Percentiles rank a stretch among this genome's conserved stretches.
phyloP scores from a whole-genome alignment of 805 yeast genomes.

The Saccharomycopsis sp. region DNA sequence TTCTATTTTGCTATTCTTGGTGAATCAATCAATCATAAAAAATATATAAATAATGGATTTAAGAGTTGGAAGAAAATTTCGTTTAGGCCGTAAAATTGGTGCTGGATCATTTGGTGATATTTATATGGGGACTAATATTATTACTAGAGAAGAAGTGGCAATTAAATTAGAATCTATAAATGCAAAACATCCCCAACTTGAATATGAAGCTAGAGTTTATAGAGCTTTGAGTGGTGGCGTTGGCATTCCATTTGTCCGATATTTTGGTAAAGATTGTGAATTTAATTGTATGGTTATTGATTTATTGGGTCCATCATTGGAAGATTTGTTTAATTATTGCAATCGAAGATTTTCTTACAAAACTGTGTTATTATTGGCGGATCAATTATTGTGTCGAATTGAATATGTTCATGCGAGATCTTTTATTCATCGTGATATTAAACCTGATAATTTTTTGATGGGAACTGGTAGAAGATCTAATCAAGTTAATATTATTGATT shows the following conservation, averaged over 20 bases:
- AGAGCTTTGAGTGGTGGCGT: conserved; percentile 93
- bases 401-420: conserved; percentile 95
- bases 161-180: conserved; percentile 84
- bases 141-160: conserved; percentile 96
- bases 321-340: conserved; percentile 93
- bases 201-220: conserved; percentile 94
- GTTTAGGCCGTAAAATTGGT: conserved; percentile 93
- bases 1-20: too few species aligned
- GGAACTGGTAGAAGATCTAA: conserved; percentile 92
- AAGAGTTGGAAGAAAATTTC: conserved; percentile 88
- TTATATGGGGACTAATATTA: conserved; percentile 85
- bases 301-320: conserved; percentile 88
- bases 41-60: conserved; percentile 43
- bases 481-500: conserved; percentile 89
- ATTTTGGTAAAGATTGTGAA: conserved; percentile 96
- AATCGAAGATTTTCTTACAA: conserved; percentile 88
- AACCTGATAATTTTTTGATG: conserved; percentile 76
- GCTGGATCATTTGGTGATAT: conserved; percentile 97
- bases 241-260: conserved; percentile 93
- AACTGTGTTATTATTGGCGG: conserved; percentile 87
- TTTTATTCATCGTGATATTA: conserved; percentile 77
- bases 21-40: not conserved
- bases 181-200: conserved; percentile 95
- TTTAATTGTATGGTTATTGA: conserved; percentile 97
- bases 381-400: conserved; percentile 87